Percentiles rank a stretch among this genome's conserved stretches.
Conservation (phyloP, 2,329 filamentous ascomycete species). For the Epichloe sylvatica region DNA sequence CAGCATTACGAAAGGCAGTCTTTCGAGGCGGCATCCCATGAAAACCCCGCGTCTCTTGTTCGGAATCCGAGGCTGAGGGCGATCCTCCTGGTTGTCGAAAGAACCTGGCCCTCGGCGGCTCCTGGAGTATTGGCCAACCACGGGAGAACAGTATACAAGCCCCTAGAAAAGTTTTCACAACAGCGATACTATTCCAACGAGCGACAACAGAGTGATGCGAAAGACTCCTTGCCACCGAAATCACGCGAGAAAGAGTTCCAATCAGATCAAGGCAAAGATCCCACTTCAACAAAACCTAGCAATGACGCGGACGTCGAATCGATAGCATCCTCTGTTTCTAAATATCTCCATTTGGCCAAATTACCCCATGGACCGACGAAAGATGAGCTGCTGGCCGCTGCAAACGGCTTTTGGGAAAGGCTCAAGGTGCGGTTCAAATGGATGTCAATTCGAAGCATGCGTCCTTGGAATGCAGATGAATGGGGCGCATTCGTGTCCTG, state of each 20-base stretch:
- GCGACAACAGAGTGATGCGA: background rate
- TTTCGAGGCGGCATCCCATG: no score
- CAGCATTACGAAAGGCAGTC: background rate
- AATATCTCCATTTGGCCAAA: slow-evolving; percentile 48
- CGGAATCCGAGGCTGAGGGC: background rate
- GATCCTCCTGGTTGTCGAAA: background rate
- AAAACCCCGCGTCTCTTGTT: background rate
- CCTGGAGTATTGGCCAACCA: background rate
- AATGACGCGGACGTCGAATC: slow-evolving; percentile 21
- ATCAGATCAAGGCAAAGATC: background rate
- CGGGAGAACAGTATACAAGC: background rate
- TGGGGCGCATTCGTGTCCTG: slow-evolving; percentile 90
- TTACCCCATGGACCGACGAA: slow-evolving; percentile 83
- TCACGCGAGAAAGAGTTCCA: background rate
- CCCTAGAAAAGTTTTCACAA: background rate
- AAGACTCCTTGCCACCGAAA: background rate
- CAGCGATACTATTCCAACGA: background rate
- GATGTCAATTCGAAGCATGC: slow-evolving; percentile 85
- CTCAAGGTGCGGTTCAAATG: slow-evolving; percentile 91
- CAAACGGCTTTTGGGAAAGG: slow-evolving; percentile 84
- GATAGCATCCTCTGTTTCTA: slow-evolving; percentile 38
- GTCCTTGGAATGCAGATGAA: slow-evolving; percentile 92
- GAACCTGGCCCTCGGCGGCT: background rate
- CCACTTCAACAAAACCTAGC: slow-evolving; percentile 4
- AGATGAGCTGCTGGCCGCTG: slow-evolving; percentile 81